Evolutionary conservation across 345 rosid species (phyloP), one percentile per base, ranked within the genome.

Genomic region (Adansonia digitata): DNA sequence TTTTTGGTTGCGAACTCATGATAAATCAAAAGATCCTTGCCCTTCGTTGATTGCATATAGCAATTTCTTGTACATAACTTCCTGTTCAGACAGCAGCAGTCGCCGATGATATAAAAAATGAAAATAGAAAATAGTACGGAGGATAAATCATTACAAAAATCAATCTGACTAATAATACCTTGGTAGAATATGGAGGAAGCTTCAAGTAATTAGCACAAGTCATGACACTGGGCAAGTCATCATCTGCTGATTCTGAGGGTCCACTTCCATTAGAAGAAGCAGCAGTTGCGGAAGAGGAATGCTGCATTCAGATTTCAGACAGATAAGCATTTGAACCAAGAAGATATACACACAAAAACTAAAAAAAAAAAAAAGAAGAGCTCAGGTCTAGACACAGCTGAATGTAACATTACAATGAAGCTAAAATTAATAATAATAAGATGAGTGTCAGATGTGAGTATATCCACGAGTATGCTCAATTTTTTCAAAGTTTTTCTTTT

Each of bases 171-270:
- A 46, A 17, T 4, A n/a, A 43, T 85, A 92, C 99, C 98, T 96
- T 96, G 31, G 97, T 88, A 10, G 99, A 93, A 81, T 93, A 96
- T 31, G 99, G 97, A 70, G 99, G 99, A 75, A 96, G 99, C 81
- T 96, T 96, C 67, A 96, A 88, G 89, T 96, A 96, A 86, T 96
- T 96, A 71, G 98, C 99, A 81, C 99, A 93, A 59, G 99, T 96
- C 99, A 96, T 96, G 60, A 96, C 99, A 69, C 99, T 96, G 2
- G 98, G 99, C 80, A 96, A 82, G 82, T 92, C 98, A 46, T 92
- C 97, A 75, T 96, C 98, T 24, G 98, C 99, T 15, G 91, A 84
- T 75, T 96, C 99, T 20, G 83, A 82, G 52, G 91, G 81, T 24
- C 89, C 97, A 17, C 80, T 81, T 49, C 92, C 95, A 74, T 92